Base-by-base conservation (phyloP, 1,139 yeast species). In the Saccharomyces hybrid region DNA sequence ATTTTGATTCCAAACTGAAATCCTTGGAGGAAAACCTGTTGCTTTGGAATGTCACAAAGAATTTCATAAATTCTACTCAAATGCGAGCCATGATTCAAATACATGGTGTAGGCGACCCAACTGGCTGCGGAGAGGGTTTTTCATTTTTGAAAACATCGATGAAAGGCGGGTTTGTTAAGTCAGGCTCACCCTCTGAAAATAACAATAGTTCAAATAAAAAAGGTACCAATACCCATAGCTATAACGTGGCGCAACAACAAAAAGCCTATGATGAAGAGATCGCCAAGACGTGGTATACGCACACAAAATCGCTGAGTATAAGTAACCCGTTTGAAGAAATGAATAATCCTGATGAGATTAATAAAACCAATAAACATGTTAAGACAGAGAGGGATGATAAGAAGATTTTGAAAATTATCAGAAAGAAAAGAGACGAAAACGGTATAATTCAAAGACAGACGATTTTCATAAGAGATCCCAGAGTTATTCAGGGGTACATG, bases 211-310 rank as follows among this genome's bases (percentile, higher is more conserved):
- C 47, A 16, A 52, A 31, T 23, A 56, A 51, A 31, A 51, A 58
- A 8, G 54, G 63, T 56, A 56, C 65, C 14, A 79, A 79, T 48
- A 84, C 85, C 0, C 90, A 85, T 67, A 81, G 86, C 54, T 85
- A 85, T 62, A 84, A 84, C 62, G 90, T 85, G 46, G 95, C 97
- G 0, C 78, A 86, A 59, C 98, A 91, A 69, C 98, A 93, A 67
- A 86, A 86, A 67, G 83, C 95, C 1, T 95, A 95, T 63, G 97
- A 93, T 61, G 93, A 87, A 56, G 99, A 93, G 68, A 86, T 93
- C 56, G 78, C 81, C 46, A 79, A 93, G 57, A 91, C 93, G 46
- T 95, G 99, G 99, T 84, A 86, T 64, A 82, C 86, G 5, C 99
- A 93, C 67, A 81, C 86, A 56, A 78, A 80, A 57, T 79, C 86